Conservation (phyloP, 352 stramenopile genomes). For the Phytophthora tentaculata region DNA sequence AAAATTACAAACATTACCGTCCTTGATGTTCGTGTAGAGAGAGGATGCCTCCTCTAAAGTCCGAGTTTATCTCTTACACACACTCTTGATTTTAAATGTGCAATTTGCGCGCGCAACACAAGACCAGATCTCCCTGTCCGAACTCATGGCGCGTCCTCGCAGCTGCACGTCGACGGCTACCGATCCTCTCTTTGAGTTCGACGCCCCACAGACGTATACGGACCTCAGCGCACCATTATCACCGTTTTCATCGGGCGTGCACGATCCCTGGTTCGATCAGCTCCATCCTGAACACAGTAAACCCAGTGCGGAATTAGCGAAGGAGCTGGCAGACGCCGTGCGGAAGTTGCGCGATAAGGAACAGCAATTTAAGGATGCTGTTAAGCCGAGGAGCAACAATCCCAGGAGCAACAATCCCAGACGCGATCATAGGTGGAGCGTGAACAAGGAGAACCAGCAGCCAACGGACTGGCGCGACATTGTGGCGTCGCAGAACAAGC, state of each 20-base stretch:
- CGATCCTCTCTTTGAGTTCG: conserved; percentile 80
- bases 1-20: too few relatives aligned
- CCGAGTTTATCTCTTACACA: conserved; percentile 3
- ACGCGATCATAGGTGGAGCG: conserved; percentile 2
- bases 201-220: conserved; percentile 62
- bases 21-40: too few relatives aligned
- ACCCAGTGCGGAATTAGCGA: conserved; percentile 59
- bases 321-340: conserved; percentile 31
- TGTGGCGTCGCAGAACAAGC: conserved; percentile 11
- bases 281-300: conserved; percentile 62
- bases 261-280: conserved; percentile 74
- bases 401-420: too few relatives aligned
- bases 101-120: background rate
- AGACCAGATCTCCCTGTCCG: background rate
- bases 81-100: conserved; percentile 13
- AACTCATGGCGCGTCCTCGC: conserved; percentile 12
- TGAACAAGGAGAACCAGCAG: conserved; percentile 48
- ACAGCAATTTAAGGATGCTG: conserved; percentile 16
- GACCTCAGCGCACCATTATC: conserved; percentile 52
- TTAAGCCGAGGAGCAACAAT: background rate
- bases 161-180: conserved; percentile 20
- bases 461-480: conserved; percentile 19
- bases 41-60: too few relatives aligned
- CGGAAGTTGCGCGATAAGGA: conserved; percentile 23
- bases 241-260: conserved; percentile 17